Percentiles rank a stretch among this genome's conserved stretches.
phyloP scores from a whole-genome alignment of 768 basidiomycete genomes.

The Lactarius pseudohatsudake region DNA sequence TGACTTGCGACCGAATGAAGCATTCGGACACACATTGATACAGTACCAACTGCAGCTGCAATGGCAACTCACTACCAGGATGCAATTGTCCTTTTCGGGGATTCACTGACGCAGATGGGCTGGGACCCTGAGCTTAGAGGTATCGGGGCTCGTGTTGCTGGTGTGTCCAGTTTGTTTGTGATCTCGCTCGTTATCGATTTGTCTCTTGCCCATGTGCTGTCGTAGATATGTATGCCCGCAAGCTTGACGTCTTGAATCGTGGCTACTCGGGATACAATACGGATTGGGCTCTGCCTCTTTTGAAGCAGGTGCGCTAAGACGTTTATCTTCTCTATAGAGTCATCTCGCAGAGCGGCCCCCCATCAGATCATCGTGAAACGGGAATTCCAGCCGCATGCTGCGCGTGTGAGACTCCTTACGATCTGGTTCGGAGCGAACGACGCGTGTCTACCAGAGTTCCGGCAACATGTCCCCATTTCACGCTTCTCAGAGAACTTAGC shows the following conservation, averaged over 20 bases:
- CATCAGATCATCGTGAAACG: slow-evolving; percentile 58
- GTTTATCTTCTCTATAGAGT: not conserved
- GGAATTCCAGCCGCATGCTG: slow-evolving; percentile 46
- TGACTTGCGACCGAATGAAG: not conserved
- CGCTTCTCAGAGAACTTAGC: slow-evolving; percentile 64
- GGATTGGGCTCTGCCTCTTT: slow-evolving; percentile 78
- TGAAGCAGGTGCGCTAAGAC: slow-evolving; percentile 58
- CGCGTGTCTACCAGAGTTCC: slow-evolving; percentile 58
- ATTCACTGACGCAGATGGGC: slow-evolving; percentile 73
- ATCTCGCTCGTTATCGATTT: slow-evolving; percentile 6
- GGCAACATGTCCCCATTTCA: slow-evolving; percentile 75
- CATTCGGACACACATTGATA: not conserved
- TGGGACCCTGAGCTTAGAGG: slow-evolving; percentile 56
- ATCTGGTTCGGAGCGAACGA: slow-evolving; percentile 96
- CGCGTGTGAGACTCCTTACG: slow-evolving; percentile 68
- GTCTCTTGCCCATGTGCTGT: not conserved
- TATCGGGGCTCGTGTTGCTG: slow-evolving; percentile 64
- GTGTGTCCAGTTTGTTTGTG: slow-evolving; percentile 42
- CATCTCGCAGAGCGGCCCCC: not conserved
- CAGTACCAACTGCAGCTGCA: not conserved
- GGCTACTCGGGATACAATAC: slow-evolving; percentile 86
- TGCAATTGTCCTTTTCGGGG: slow-evolving; percentile 73
- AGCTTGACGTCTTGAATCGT: slow-evolving; percentile 83
- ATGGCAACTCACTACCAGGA: slow-evolving; percentile 66
- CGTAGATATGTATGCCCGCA: slow-evolving; percentile 73